Evolutionary conservation across 2,329 filamentous ascomycete species (phyloP), one percentile per base, ranked within the genome.

Genomic region (Venturia asperata): DNA sequence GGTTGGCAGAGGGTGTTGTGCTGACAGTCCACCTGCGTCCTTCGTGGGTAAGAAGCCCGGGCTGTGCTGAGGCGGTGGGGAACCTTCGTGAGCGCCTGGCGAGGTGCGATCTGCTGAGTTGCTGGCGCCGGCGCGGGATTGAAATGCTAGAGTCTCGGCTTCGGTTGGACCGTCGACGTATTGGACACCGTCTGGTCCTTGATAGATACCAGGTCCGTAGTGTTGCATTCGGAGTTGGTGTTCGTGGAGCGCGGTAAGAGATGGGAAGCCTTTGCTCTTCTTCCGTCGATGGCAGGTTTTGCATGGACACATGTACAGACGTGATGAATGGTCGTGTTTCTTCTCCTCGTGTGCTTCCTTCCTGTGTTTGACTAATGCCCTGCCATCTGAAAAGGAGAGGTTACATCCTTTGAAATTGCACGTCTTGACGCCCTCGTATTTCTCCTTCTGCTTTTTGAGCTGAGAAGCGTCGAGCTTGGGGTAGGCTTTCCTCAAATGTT

Each of bases 361-460:
- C 24, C 68, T 42, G 52, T 70, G 68, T 27, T 68, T 67, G 64
- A 67, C 67, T 24, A 70, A 58, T 17, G 64, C 63, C 64, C 68
- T 69, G n/a, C 66, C 65, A 62, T 70, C 67, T 13, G 61, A 34
- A 55, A 70, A 70, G 17, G 67, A 63, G 15, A 63, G 67, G 49
- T 65, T 62, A 64, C 69, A 70, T 15, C 69, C 69, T 43, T 68
- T 68, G 64, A 66, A 67, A 39, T 67, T 69, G 64, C 69, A 70
- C 2, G 67, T 70, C 43, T 67, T 68, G 30, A 67, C 66, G 21
- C 65, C 68, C 62, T 68, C 68, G 63, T 70, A 70, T 62, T 68
- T 70, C n/a, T 70, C 68, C 66, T 69, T 67, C 49, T 67, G 65
- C 61, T 66, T 68, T 41, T 69, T 70, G 15, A 70, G 63, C 21